Conservation (phyloP, 2,329 filamentous ascomycete genomes). For the Penicillium sp. region DNA sequence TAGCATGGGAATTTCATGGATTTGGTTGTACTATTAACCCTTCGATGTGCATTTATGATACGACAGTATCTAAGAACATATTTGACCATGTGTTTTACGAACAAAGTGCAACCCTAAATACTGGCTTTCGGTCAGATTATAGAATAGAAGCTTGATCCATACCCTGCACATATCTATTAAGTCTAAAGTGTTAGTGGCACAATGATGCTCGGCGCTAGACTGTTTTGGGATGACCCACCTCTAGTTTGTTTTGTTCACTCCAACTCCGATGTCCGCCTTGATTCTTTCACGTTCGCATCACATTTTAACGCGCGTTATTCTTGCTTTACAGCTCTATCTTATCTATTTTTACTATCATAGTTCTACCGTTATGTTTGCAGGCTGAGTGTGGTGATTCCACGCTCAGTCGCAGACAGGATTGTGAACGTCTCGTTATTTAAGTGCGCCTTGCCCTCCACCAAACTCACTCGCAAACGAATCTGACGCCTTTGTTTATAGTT, state of each 20-base stretch:
- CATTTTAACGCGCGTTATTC: conserved; percentile 9
- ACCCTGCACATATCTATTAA: not conserved
- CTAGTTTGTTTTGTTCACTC: conserved; percentile 26
- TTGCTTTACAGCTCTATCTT: conserved; percentile 6
- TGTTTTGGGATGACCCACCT: conserved; percentile 22
- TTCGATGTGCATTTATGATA: conserved; percentile 27
- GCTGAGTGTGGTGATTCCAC: conserved; percentile 10
- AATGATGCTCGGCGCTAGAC: conserved; percentile 15
- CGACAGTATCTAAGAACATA: conserved; percentile 15
- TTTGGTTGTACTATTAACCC: conserved; percentile 35
- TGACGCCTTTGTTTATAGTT: conserved; percentile 1
- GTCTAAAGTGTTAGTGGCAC: not conserved
- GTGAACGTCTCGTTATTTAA: conserved; percentile 3
- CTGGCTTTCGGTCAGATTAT: not conserved
- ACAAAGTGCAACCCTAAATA: not conserved
- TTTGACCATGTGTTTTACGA: conserved; percentile 17
- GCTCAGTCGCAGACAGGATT: conserved; percentile 9
- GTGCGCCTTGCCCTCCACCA: not conserved
- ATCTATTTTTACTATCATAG: conserved; percentile 2
- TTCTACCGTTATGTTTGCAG: not conserved
- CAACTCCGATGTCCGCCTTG: not conserved
- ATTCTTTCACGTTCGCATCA: not conserved
- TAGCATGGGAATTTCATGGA: conserved; percentile 35
- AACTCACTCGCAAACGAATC: not conserved
- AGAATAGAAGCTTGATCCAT: not conserved